phyloP scores from a whole-genome alignment of 2,329 filamentous ascomycete genomes.

The Chaetomiaceae sp. region DNA sequence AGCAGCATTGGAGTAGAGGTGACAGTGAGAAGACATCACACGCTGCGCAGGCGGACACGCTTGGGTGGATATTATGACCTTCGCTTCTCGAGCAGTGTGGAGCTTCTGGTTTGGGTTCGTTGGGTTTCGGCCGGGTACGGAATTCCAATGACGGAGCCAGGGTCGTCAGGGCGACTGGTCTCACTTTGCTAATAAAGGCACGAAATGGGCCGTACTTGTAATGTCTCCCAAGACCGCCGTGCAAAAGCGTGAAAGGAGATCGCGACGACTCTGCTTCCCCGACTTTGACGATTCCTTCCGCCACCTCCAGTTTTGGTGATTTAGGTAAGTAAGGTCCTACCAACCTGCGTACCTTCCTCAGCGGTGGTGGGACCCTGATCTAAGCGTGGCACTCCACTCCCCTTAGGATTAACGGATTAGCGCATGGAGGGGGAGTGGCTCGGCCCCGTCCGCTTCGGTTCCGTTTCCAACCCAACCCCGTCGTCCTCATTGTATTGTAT shows the following conservation, averaged over 20 bases:
- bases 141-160: background rate
- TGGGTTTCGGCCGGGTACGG: slow-evolving; percentile 8
- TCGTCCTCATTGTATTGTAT: no score
- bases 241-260: no score
- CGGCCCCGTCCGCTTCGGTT: slow-evolving; percentile 5
- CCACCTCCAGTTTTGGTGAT: no score
- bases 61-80: slow-evolving; percentile 6
- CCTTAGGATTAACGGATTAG: background rate
- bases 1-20: no score
- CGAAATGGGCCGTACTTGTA: no score
- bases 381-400: slow-evolving; percentile 8
- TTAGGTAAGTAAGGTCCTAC: no score
- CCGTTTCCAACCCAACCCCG: background rate
- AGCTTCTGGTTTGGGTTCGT: slow-evolving; percentile 4
- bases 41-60: background rate
- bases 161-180: background rate
- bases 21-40: no score
- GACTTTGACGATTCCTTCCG: no score
- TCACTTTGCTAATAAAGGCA: background rate
- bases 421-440: slow-evolving; percentile 1
- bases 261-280: no score
- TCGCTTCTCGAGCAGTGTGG: slow-evolving; percentile 8
- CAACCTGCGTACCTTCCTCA: no score
- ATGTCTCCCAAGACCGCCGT: no score
- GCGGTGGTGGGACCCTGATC: background rate